Base-by-base conservation (phyloP, 768 basidiomycete species). In the Boletus subcaerulescens region DNA sequence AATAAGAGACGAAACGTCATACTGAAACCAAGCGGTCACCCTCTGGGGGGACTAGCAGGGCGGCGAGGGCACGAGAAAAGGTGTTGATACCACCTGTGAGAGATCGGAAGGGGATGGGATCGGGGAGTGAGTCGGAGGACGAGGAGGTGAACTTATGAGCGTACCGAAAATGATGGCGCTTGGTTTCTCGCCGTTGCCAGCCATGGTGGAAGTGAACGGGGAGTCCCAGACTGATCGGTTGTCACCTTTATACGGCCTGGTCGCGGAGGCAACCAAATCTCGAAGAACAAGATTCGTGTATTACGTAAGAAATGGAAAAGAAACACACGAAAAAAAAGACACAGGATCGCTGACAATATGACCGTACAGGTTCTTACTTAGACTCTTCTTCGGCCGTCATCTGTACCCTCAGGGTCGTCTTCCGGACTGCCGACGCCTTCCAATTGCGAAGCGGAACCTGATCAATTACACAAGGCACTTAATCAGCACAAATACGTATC, bases 121-220 rank as follows among this genome's bases (percentile, higher is more conserved):
- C 53, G 55, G 33, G 47, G 43, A 12, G 39, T 10, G n/a, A 43
- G 50, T 5, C 8, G 35, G 13, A 48, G 49, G 12, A 40, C 31
- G 42, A 29, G 47, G 48, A 17, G 52, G 33, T 14, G 12, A 35
- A 14, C 11, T 11, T 42, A 35, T 15, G 73, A 8, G 71, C 83
- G 58, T 56, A 91, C 91, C 91, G 61, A 91, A 86, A 60, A 93
- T 85, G 62, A 93, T 79, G 39, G 80, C 90, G 70, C 73, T 83
- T 14, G 89, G 89, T 58, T 79, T 82, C 41, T 66, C 68, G 50
- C 45, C 43, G 42, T 38, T 52, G 50, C 18, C 31, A 40, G 77
- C 62, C 79, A 78, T 79, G 52, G 45, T 61, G 51, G 48, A 48
- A 26, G 52, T 52, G 54, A 33, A 52, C 40, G 48, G 41, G 43